Evolutionary conservation across 2,329 filamentous ascomycete species (phyloP).

Genomic region (Ceratocystis papillata): DNA sequence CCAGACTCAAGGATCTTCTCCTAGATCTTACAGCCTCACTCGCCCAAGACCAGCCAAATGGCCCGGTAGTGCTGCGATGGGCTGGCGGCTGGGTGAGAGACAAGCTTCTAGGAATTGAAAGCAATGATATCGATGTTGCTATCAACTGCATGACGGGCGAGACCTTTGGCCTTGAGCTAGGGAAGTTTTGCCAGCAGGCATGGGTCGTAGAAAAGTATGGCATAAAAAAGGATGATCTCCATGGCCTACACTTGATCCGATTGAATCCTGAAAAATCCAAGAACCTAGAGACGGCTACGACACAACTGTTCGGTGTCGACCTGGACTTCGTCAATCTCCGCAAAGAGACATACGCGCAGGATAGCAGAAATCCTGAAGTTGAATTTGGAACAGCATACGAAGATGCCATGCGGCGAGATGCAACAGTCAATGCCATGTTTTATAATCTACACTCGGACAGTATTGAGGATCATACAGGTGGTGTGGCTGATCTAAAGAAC

Average conservation of each 20-base stretch:
- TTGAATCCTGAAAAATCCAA: constrained; percentile 95
- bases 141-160: constrained; percentile 79
- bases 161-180: constrained; percentile 58
- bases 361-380: constrained; percentile 81
- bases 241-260: constrained; percentile 75
- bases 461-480: constrained; percentile 79
- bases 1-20: constrained; percentile 61
- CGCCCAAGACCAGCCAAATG: constrained; percentile 30
- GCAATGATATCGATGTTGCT: constrained; percentile 74
- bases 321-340: constrained; percentile 90
- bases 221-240: constrained; percentile 49
- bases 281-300: constrained; percentile 84
- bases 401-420: constrained; percentile 80
- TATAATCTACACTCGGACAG: constrained; percentile 74
- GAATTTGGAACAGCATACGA: constrained; percentile 89
- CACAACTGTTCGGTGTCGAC: constrained; percentile 73
- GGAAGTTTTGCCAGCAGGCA: constrained; percentile 53
- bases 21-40: constrained; percentile 64
- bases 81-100: constrained; percentile 83
- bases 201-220: constrained; percentile 52
- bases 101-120: constrained; percentile 61
- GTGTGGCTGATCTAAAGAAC: constrained; percentile 61
- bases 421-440: constrained; percentile 90
- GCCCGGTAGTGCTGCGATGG: constrained; percentile 56
- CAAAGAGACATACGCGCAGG: constrained; percentile 81